Evolutionary conservation across 2,329 filamentous ascomycete species (phyloP).

Genomic region (Neopestalotiopsis clavispora): DNA sequence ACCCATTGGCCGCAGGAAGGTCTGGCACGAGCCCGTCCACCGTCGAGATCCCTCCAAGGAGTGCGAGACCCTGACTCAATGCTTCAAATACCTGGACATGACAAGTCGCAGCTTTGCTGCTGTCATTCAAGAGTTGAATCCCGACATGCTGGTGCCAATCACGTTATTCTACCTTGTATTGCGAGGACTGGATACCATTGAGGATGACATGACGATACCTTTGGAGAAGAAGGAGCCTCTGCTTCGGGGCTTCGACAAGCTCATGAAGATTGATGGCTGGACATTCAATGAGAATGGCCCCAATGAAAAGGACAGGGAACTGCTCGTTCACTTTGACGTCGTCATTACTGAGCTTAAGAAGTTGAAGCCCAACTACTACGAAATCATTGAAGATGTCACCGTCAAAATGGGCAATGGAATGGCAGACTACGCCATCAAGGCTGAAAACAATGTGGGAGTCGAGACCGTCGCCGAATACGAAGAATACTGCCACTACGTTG

Average conservation of each 20-base stretch:
- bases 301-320: conserved; percentile 91
- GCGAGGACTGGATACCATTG: conserved; percentile 94
- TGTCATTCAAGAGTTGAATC: conserved; percentile 95
- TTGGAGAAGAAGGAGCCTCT: conserved; percentile 83
- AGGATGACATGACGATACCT: conserved; percentile 95
- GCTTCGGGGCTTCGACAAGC: conserved; percentile 79
- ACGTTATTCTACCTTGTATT: conserved; percentile 92
- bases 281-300: conserved; percentile 84
- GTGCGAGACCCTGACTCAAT: conserved; percentile 73
- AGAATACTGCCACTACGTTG: conserved; percentile 96
- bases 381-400: conserved; percentile 91
- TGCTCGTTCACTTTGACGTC: conserved; percentile 90
- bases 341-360: conserved; percentile 87
- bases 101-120: conserved; percentile 93
- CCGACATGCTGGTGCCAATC: conserved; percentile 88
- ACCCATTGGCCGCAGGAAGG: conserved; percentile 68
- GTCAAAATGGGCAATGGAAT: conserved; percentile 97
- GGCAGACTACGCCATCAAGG: conserved; percentile 91
- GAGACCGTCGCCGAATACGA: conserved; percentile 89
- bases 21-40: conserved; percentile 96
- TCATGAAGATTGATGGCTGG: conserved; percentile 86
- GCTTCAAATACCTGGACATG: conserved; percentile 83
- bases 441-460: conserved; percentile 79
- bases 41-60: conserved; percentile 79
- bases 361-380: conserved; percentile 82